These are phyloP conservation scores for Claviceps humidiphila DNA, from an alignment of 2,329 filamentous ascomycete genomes.

Conservation along the genomic window DNA sequence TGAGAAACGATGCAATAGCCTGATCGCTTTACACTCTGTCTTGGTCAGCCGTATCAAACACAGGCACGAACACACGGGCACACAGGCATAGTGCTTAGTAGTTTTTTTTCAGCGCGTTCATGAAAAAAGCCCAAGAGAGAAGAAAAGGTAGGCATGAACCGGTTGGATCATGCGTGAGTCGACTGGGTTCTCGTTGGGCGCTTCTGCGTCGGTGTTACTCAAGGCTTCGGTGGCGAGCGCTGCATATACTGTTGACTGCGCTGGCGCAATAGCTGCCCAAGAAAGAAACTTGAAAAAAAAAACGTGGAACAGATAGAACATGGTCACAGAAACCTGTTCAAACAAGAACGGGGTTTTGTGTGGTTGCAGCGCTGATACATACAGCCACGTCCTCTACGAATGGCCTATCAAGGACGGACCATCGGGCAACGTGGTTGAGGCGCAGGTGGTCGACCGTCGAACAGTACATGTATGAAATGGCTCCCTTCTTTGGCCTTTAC, in stretches of 20 bases:
- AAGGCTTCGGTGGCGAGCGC: too few relatives aligned
- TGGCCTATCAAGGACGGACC: background rate
- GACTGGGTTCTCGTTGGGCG: background rate
- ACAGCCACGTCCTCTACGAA: background rate
- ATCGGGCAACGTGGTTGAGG: background rate
- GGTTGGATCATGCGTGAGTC: background rate
- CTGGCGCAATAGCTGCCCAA: background rate
- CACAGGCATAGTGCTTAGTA: background rate
- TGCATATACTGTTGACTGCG: background rate
- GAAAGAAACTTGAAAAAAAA: background rate
- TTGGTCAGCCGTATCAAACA: background rate
- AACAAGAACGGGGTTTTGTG: background rate
- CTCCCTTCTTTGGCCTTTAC: too few relatives aligned
- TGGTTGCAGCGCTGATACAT: background rate
- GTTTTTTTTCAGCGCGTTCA: background rate
- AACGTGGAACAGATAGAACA: too few relatives aligned
- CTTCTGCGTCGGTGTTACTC: too few relatives aligned
- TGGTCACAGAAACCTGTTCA: background rate
- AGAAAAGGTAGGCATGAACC: background rate
- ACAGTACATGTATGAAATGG: background rate
- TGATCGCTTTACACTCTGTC: background rate
- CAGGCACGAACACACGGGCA: background rate
- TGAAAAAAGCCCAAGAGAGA: background rate
- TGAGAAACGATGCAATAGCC: background rate
- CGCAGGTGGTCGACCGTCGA: background rate